phyloP scores from a whole-genome alignment of 1,139 yeast species.

The Yamadazyma siamensis region DNA sequence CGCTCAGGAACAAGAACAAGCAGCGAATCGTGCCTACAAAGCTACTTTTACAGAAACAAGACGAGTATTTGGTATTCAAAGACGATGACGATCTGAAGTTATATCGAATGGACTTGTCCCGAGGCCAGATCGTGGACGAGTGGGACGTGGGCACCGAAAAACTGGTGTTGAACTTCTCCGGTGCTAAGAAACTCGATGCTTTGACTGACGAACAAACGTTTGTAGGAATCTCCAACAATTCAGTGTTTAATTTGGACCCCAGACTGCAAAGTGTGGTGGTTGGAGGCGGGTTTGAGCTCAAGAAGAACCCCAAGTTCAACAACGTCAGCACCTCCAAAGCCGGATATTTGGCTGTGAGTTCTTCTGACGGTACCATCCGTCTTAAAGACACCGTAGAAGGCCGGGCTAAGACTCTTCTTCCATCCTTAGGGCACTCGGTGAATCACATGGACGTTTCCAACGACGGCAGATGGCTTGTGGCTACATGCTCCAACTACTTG shows the following conservation, averaged over 20 bases:
- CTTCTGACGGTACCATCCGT: slow-evolving; percentile 70
- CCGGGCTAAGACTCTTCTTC: slow-evolving; percentile 68
- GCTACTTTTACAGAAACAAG: slow-evolving; percentile 75
- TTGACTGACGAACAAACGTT: slow-evolving; percentile 71
- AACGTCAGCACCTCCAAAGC: slow-evolving; percentile 67
- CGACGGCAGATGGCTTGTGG: slow-evolving; percentile 80
- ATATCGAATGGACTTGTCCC: slow-evolving; percentile 73
- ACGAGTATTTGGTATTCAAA: slow-evolving; percentile 63
- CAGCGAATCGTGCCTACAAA: slow-evolving; percentile 55
- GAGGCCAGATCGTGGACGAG: slow-evolving; percentile 80
- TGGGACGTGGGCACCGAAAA: slow-evolving; percentile 51
- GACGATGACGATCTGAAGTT: slow-evolving; percentile 42
- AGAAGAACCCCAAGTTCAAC: slow-evolving; percentile 55
- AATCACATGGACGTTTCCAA: slow-evolving; percentile 67
- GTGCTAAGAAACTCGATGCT: slow-evolving; percentile 69
- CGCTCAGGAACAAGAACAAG: slow-evolving; percentile 55
- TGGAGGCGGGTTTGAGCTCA: slow-evolving; percentile 41
- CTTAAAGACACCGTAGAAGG: slow-evolving; percentile 70
- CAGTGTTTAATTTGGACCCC: slow-evolving; percentile 76
- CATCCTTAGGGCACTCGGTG: slow-evolving; percentile 77
- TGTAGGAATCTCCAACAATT: slow-evolving; percentile 62
- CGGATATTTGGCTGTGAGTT: slow-evolving; percentile 76
- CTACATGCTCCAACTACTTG: slow-evolving; percentile 71
- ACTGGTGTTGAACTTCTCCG: slow-evolving; percentile 54
- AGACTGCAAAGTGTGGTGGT: slow-evolving; percentile 59